phyloP scores from a whole-genome alignment of 371 early-diverging fungal species.

The Mortierella sp. region DNA sequence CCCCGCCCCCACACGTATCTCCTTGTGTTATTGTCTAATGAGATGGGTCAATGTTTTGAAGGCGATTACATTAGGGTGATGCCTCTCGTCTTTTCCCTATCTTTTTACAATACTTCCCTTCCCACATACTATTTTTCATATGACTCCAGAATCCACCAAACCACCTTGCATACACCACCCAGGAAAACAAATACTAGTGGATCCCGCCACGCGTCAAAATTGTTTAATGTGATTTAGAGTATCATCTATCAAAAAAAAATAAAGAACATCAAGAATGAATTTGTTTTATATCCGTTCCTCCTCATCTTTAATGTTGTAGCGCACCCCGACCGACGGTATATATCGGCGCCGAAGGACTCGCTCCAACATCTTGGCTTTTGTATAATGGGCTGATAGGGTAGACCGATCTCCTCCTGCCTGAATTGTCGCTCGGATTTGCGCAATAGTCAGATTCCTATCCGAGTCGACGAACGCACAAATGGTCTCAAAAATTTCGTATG shows the following conservation, averaged over 20 bases:
- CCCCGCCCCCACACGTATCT: background rate
- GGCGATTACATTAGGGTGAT: too few species aligned
- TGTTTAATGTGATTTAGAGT: background rate
- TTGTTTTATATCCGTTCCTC: conserved; percentile 26
- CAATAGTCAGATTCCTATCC: conserved; percentile 37
- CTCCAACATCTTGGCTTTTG: conserved; percentile 36
- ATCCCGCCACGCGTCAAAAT: background rate
- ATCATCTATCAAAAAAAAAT: background rate
- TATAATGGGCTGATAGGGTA: conserved; percentile 21
- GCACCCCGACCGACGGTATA: conserved; percentile 37
- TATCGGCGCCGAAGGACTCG: conserved; percentile 27
- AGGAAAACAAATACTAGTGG: too few species aligned
- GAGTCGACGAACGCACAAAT: conserved; percentile 49
- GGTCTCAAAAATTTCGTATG: conserved; percentile 49
- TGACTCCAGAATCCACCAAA: too few species aligned
- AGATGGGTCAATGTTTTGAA: too few species aligned
- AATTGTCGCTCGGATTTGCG: conserved; percentile 41
- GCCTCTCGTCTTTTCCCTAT: too few species aligned
- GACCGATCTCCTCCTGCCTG: conserved; percentile 21
- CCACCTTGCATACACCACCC: too few species aligned
- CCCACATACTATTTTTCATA: too few species aligned
- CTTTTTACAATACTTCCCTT: too few species aligned
- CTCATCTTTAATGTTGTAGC: conserved; percentile 26
- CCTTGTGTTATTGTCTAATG: background rate
- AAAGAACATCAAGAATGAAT: background rate